These are phyloP conservation scores for Backusella macrospora DNA, from an alignment of 192 early-diverging fungal genomes.

Conservation along the genomic window DNA sequence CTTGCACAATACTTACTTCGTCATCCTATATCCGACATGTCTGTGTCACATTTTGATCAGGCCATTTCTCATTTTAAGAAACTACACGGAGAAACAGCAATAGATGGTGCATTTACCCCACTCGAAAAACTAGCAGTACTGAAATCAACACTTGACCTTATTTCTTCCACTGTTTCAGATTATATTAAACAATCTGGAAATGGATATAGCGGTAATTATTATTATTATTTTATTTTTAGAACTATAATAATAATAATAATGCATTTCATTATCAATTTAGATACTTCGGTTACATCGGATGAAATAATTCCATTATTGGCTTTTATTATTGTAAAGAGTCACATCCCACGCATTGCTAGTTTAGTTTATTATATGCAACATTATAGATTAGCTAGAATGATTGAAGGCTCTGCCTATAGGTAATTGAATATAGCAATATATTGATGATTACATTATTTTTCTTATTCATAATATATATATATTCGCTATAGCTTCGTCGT, in stretches of 20 bases:
- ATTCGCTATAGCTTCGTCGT: constrained; percentile 50
- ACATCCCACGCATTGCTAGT: constrained; percentile 48
- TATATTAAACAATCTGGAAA: constrained; percentile 36
- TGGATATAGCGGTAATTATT: background rate
- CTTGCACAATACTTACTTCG: constrained; percentile 43
- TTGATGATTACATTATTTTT: background rate
- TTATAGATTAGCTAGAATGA: constrained; percentile 48
- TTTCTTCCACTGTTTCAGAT: constrained; percentile 46
- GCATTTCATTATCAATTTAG: background rate
- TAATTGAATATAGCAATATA: constrained; percentile 26
- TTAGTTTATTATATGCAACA: constrained; percentile 53
- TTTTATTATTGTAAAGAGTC: constrained; percentile 49
- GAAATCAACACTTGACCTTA: constrained; percentile 48
- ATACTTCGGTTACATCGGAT: constrained; percentile 54
- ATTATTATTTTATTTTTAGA: background rate
- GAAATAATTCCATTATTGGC: constrained; percentile 58
- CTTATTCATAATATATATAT: background rate
- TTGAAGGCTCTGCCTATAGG: constrained; percentile 49
- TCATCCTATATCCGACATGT: constrained; percentile 43
- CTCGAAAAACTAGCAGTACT: constrained; percentile 54
- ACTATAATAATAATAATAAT: background rate
- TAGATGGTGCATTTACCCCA: constrained; percentile 42
- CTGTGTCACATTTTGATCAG: constrained; percentile 29
- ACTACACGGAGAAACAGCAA: constrained; percentile 10
- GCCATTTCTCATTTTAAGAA: constrained; percentile 42